Evolutionary conservation across 2,329 filamentous ascomycete genomes (phyloP).

Genomic region (Neurospora crassa): DNA sequence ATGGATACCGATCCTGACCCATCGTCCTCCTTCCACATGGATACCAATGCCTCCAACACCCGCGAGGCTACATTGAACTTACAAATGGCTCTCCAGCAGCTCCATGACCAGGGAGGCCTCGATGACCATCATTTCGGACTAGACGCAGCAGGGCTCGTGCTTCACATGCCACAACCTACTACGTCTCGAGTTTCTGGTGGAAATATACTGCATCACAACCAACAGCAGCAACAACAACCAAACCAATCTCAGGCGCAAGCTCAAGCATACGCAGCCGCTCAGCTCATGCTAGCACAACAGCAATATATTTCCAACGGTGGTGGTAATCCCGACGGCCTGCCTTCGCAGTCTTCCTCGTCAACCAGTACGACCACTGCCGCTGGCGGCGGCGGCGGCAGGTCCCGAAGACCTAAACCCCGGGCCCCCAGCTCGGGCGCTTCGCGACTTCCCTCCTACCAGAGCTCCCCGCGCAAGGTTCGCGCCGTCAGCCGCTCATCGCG

Average conservation of each 20-base stretch:
- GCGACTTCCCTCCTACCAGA: conserved; percentile 32
- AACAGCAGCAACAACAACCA: conserved; percentile 2
- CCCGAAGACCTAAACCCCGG: conserved; percentile 30
- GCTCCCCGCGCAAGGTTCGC: conserved; percentile 31
- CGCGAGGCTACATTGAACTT: conserved; percentile 29
- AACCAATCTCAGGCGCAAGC: conserved; percentile 4
- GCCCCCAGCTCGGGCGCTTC: conserved; percentile 43
- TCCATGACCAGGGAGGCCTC: conserved; percentile 24
- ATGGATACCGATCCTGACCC: conserved; percentile 10
- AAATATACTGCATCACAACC: conserved; percentile 16
- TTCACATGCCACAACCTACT: conserved; percentile 41
- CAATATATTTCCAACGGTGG: background rate
- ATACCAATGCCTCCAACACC: conserved; percentile 13
- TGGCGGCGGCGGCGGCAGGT: background rate
- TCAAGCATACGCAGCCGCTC: background rate
- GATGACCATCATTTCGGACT: conserved; percentile 11
- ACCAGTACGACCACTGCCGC: conserved; percentile 2
- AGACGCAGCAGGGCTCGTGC: conserved; percentile 33
- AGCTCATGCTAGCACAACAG: background rate
- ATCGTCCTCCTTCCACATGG: background rate
- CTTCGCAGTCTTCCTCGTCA: background rate
- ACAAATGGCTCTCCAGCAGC: conserved; percentile 32
- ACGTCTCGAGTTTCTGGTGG: background rate
- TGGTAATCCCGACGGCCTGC: background rate
- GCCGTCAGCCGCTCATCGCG: conserved; percentile 18